A percentile compares a stretch with the other conserved stretches of the same genome.
Evolutionary conservation across 805 yeast species (phyloP).

Genomic region (Wickerhamiella lipophila): DNA sequence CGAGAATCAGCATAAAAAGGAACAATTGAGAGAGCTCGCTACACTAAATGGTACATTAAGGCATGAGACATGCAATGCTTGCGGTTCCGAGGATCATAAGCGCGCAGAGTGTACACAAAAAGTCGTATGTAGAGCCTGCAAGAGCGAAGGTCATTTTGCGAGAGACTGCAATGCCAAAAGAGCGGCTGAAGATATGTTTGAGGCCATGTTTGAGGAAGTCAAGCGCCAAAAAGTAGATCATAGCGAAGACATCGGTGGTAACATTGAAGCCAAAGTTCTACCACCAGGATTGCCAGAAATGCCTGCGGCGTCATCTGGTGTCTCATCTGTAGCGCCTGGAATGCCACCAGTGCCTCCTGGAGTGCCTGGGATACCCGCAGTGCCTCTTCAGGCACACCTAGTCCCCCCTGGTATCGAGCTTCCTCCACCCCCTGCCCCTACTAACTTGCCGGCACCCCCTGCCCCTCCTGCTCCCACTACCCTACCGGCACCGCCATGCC

Average conservation of each 20-base stretch:
- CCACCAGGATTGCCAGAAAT: too few relatives aligned
- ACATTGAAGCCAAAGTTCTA: too few relatives aligned
- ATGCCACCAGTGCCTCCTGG: not conserved
- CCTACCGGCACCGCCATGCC: constrained; percentile 25
- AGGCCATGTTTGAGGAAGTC: constrained; percentile 39
- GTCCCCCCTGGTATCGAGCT: not conserved
- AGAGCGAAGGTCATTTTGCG: constrained; percentile 73
- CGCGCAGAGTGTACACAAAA: constrained; percentile 48
- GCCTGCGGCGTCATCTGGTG: constrained; percentile 7
- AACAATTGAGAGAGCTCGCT: constrained; percentile 84
- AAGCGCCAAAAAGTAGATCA: constrained; percentile 23
- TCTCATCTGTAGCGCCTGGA: constrained; percentile 9
- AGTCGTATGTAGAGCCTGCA: constrained; percentile 65
- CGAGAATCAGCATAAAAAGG: constrained; percentile 80
- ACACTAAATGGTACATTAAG: constrained; percentile 87
- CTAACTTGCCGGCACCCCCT: constrained; percentile 2
- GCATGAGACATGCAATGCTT: constrained; percentile 57
- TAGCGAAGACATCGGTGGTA: not conserved
- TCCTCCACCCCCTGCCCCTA: constrained; percentile 10
- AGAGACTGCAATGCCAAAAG: constrained; percentile 49
- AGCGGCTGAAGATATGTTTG: constrained; percentile 37
- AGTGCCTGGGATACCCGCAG: not conserved
- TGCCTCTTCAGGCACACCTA: not conserved
- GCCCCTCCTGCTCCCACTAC: constrained; percentile 22
- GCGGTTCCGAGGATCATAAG: constrained; percentile 57